Evolutionary conservation across 2,329 filamentous ascomycete genomes (phyloP).

Genomic region (Sporothrix euskadiensis): DNA sequence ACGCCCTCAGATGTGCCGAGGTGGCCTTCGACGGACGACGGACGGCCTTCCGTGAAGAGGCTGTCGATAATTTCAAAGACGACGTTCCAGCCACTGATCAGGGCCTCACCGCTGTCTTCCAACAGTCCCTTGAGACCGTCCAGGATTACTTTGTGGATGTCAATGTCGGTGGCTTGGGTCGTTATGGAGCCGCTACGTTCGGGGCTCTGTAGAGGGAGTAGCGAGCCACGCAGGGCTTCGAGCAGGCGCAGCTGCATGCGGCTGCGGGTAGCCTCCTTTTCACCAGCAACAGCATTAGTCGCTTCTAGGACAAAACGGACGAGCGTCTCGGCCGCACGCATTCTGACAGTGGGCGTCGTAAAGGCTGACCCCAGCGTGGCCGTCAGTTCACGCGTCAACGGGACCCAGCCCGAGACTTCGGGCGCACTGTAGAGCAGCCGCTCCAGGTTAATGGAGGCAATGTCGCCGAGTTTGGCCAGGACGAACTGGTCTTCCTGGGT

Average conservation of each 20-base stretch:
- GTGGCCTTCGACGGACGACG: constrained; percentile 35
- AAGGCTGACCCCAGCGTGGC: constrained; percentile 50
- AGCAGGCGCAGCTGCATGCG: constrained; percentile 73
- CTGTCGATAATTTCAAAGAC: constrained; percentile 83
- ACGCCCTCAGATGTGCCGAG: constrained; percentile 34
- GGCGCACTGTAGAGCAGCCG: constrained; percentile 69
- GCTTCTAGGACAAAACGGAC: constrained; percentile 59
- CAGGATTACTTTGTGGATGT: constrained; percentile 77
- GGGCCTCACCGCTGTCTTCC: constrained; percentile 82
- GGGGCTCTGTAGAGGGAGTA: constrained; percentile 58
- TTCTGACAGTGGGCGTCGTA: constrained; percentile 55
- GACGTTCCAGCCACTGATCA: constrained; percentile 80
- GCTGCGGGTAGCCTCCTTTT: constrained; percentile 54
- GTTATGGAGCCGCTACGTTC: constrained; percentile 57
- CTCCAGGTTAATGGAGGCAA: constrained; percentile 72
- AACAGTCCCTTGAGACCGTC: constrained; percentile 80
- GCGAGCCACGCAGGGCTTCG: constrained; percentile 62
- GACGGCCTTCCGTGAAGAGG: constrained; percentile 62
- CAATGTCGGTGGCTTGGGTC: constrained; percentile 65
- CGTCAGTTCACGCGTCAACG: constrained; percentile 60
- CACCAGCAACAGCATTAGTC: constrained; percentile 55
- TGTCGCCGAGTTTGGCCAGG: constrained; percentile 70
- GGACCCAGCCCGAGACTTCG: constrained; percentile 72
- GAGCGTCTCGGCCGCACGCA: constrained; percentile 65
- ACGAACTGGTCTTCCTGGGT: constrained; percentile 67